A percentile compares a stretch with the other conserved stretches of the same genome.
Conservation (phyloP, 1,284 basidiomycete genomes). For the Papiliotrema fonsecae region DNA sequence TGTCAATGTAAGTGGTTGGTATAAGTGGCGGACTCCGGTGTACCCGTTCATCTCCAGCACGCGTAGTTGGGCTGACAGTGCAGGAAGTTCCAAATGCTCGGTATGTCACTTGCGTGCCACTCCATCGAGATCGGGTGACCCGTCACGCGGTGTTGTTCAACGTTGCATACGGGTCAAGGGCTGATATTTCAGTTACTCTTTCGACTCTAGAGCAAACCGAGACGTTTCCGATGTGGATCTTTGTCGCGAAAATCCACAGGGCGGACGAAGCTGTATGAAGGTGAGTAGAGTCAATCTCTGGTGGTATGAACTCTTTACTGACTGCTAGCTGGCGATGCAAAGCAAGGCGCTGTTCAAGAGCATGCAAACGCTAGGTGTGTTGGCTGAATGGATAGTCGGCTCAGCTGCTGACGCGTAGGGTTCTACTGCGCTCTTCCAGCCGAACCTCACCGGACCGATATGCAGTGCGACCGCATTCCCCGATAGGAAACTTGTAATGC, state of each 20-base stretch:
- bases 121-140: neutral
- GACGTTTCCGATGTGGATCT: slow-evolving; percentile 57
- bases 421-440: slow-evolving; percentile 72
- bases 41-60: too few species aligned
- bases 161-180: neutral
- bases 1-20: slow-evolving; percentile 23
- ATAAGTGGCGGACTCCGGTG: neutral
- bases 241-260: slow-evolving; percentile 54
- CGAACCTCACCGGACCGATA: slow-evolving; percentile 65
- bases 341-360: slow-evolving; percentile 65
- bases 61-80: neutral
- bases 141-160: neutral
- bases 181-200: slow-evolving; percentile 35
- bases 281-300: slow-evolving; percentile 47
- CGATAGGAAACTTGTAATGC: slow-evolving; percentile 12
- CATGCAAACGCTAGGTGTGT: slow-evolving; percentile 56
- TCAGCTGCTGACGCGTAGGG: slow-evolving; percentile 43
- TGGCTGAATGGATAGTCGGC: neutral
- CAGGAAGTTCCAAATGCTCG: slow-evolving; percentile 28
- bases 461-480: slow-evolving; percentile 68
- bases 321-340: slow-evolving; percentile 60
- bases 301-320: neutral
- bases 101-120: slow-evolving; percentile 8
- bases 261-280: slow-evolving; percentile 58
- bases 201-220: slow-evolving; percentile 43